Evolutionary conservation across 345 rosid species (phyloP), one percentile per base, ranked within the genome.

Genomic region (Pugionium cornutum): DNA sequence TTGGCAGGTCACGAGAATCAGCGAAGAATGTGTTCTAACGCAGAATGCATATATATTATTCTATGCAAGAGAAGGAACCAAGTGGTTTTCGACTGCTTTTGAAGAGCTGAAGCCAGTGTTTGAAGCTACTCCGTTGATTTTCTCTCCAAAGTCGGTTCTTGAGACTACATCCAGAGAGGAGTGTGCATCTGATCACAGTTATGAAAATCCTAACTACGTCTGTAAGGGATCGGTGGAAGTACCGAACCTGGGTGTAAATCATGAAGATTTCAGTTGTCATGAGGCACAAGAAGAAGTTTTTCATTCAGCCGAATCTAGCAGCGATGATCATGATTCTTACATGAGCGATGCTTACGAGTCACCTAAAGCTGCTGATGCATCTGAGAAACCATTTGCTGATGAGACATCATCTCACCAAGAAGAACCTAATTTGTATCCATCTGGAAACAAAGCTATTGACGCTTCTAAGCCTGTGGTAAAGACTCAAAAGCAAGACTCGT

Each of bases 61-160:
- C 49, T 95, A 95, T 73, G 88, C 84, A 25, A 86, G 84, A 82
- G 84, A 83, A 73, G 89, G 72, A 46, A 77, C 80, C 8, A 86
- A 83, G 18, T 95, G 96, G 97, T 82, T 87, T 62, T 86, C 96
- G 36, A 81, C 62, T 79, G 68, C 78, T 53, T 78, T 75, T 52
- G 89, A 82, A 77, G 64, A 68, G 53, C 75, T 75, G 64, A 79
- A 76, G 67, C 45, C 51, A 32, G 25, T 45, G 25, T 30, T 32
- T 31, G 74, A 72, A 39, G 60, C 70, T 18, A 64, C 35, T 65
- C 58, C 55, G 18, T 53, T 71, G 30, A 77, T 58, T 49, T 63
- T 76, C 40, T 95, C 97, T 0, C 96, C 95, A 51, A 86, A 77
- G 53, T 88, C 97, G 0, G 96, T 94, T 69, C 83, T 86, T 8